Percentiles rank a stretch among this genome's conserved stretches.
Conservation (phyloP, 208 protist species). For the Trypanosoma theileri region DNA sequence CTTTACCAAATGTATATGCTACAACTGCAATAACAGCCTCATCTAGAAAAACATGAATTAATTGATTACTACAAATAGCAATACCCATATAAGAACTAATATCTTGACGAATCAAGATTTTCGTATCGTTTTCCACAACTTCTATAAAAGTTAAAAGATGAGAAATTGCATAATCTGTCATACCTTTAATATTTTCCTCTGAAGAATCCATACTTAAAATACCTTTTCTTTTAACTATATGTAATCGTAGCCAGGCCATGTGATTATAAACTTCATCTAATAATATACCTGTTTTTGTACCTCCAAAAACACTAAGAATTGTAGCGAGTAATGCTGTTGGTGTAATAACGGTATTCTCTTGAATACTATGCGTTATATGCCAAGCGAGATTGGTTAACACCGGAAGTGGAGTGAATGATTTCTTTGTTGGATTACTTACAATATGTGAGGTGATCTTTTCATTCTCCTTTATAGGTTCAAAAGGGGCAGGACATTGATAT, state of each 20-base stretch:
- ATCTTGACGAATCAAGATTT: conserved; percentile 36
- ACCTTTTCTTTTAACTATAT: conserved; percentile 42
- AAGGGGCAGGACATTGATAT: conserved; percentile 43
- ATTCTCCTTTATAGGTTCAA: conserved; percentile 33
- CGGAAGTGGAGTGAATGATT: conserved; percentile 27
- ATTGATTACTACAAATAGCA: conserved; percentile 83
- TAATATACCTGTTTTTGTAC: conserved; percentile 1
- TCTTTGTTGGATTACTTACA: not conserved
- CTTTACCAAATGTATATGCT: conserved; percentile 39
- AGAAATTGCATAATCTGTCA: conserved; percentile 34
- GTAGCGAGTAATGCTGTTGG: conserved; percentile 73
- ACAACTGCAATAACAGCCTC: conserved; percentile 70
- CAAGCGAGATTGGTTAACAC: conserved; percentile 60
- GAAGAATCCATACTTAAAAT: conserved; percentile 45
- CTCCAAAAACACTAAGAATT: conserved; percentile 52
- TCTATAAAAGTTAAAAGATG: conserved; percentile 51
- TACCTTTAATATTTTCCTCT: conserved; percentile 22
- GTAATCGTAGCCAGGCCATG: conserved; percentile 56
- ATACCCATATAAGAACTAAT: conserved; percentile 48
- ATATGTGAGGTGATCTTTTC: not conserved
- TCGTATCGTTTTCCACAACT: conserved; percentile 16
- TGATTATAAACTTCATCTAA: conserved; percentile 18
- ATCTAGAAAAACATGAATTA: conserved; percentile 87
- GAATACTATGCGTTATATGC: conserved; percentile 59
- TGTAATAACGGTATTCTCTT: conserved; percentile 77